Base-by-base conservation (phyloP, 495 filamentous ascomycete species). In the Pseudoneurospora amorphoporcata region DNA sequence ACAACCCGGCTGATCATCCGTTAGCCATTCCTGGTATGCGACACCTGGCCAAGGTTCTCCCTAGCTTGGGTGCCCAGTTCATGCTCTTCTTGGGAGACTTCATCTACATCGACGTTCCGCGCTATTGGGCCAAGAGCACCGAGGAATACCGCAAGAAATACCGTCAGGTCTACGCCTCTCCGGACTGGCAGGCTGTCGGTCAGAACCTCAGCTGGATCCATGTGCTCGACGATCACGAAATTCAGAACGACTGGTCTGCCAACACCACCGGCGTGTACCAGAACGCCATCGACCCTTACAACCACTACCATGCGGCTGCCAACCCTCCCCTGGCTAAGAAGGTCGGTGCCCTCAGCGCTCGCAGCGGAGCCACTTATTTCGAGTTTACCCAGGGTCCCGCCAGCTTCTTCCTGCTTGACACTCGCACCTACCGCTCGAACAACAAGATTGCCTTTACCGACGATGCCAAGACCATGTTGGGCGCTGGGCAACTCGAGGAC, bases 1-100 rank as follows among this genome's bases (percentile, higher is more conserved):
- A 99, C 81, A 91, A 86, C 70, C 89, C 93, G 0, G 81, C 94
- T 12, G 86, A 90, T 32, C 94, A 98, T 79, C 91, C 95, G 1
- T 84, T 98, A 3, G 86, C 89, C 10, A 90, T 98, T 53, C 90
- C 89, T 0, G 95, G 95, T 2, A 86, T 98, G 75, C 86, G 87
- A 72, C 84, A 92, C 72, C 84, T 95, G 77, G 87, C 88, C 23
- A 87, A 88, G 68, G 79, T 88, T 41, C 80, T 95, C 6, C 89
- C 90, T 3, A 77, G 81, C 6, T 82, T 95, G 5, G 83, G 88
- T 35, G 87, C 93, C 0, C 89, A 90, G 71, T 98, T 99, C 75
- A 98, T 99, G 94, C 87, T 99, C 35, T 99, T 99, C 85, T 88
- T 99, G 0, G 95, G 95, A n/a, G 95, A 99, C 78, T 99, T 98